Base-by-base conservation (phyloP, 1,284 basidiomycete genomes). In the Mycosarcoma mackinlayi region DNA sequence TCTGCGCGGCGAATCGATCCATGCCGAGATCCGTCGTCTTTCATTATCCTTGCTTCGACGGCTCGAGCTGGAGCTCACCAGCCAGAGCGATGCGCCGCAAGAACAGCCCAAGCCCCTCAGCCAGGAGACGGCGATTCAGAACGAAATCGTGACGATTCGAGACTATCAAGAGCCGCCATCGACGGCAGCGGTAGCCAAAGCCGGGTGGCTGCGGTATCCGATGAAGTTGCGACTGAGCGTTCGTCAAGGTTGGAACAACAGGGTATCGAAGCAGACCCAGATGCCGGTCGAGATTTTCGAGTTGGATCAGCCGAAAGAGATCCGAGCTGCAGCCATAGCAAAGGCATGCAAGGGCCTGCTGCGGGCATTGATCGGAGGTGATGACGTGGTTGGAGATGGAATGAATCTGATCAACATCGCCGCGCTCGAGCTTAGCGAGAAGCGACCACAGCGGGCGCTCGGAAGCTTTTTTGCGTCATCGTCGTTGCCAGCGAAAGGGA, bases 221-320 rank as follows among this genome's bases (percentile, higher is more conserved):
- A 30, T 62, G 14, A 69, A 57, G 48, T 34, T 79, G 13, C 53
- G 78, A 10, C 58, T 79, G 18, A 63, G 64, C 23, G 61, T 75
- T 3, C 56, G 71, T 3, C 68, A 69, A 40, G 72, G 71, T 10
- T 69, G 71, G 74, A 61, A 27, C 28, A 70, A 67, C 37, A 44
- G 78, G 7, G 50, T 72, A 3, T 72, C 68, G 30, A 75, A 67
- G 39, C 67, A 70, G 53, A 62, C 69, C 9, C 44, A 52, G 41
- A 76, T 79, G 73, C 75, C 78, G 1, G 70, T 79, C 19, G 74
- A 75, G 42, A 52, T 79, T 11, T 79, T 78, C 31, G 75, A 76
- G 24, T 30, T 69, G 13, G 39, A 56, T 4, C 42, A 58, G 10
- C 25, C 52, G 0, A 49, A 48, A 16, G 44, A 47, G n/a, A 37